Base-by-base conservation (phyloP, 1,284 basidiomycete species). In the Cutaneotrichosporon cutaneum region DNA sequence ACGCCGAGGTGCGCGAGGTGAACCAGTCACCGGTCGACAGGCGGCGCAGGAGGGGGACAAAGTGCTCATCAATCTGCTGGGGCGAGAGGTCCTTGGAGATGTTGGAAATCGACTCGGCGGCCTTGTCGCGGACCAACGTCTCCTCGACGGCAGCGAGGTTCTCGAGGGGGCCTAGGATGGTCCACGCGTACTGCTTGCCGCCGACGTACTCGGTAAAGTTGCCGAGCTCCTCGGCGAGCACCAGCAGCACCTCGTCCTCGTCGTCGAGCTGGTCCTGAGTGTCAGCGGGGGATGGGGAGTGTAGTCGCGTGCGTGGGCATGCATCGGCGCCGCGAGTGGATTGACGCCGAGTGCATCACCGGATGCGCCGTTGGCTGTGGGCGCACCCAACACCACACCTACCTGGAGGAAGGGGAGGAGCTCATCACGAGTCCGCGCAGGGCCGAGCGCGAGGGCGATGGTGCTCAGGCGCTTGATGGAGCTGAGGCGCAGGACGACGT, bases 401-500 rank as follows among this genome's bases (percentile, higher is more conserved):
- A 70, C 69, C 68, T 83, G 82, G 62, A 99, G 85, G 83, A 99
- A 99, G 1, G 94, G 92, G 68, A 99, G 87, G 67, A 99, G 86
- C 80, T 99, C 96, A 64, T 95, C 92, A 66, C 96, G 88, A 36
- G 95, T 90, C 68, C 96, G 90, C 83, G 96, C 90, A 33, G 94
- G 89, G 14, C 96, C 96, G 56, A 99, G 86, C 44, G 96, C 96
- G 65, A 99, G 86, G 3, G 96, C 96, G 81, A 99, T 99, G 59
- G 96, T 99, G 64, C 94, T 94, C 75, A 99, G 87, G 79, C 95
- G 92, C 81, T 96, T 93, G 71, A 99, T 96, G 64, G 96, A 95
- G 75, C 96, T 96, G 72, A 99, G 84, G 58, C 96, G 90, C 59
- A 98, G 82, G 83, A 83, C 82, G 62, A 99, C 95, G 81, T 99